These are phyloP conservation scores for Phytophthora foliorum DNA, from an alignment of 352 stramenopile genomes.

Conservation along the genomic window DNA sequence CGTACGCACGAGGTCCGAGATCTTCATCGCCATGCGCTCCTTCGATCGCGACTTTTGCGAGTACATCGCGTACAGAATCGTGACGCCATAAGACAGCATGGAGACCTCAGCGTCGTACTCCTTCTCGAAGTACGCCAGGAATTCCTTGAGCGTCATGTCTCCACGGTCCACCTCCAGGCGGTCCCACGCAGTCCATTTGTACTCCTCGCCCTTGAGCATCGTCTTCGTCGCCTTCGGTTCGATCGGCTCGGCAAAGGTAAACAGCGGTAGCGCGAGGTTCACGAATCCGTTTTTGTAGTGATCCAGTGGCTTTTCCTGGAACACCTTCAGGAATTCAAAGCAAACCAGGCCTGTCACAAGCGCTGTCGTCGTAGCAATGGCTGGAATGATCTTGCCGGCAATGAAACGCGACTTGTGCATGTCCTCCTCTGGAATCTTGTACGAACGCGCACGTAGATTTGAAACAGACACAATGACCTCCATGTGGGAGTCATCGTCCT, in stretches of 20 bases:
- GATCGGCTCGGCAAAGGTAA: conserved; percentile 98
- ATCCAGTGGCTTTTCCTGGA: conserved; percentile 92
- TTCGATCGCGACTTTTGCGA: conserved; percentile 89
- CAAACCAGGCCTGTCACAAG: conserved; percentile 99
- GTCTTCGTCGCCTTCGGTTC: conserved; percentile 93
- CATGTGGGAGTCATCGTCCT: conserved; percentile 99
- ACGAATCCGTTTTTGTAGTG: conserved; percentile 99
- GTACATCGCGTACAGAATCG: conserved; percentile 92
- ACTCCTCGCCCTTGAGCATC: conserved; percentile 96
- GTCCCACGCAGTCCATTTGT: conserved; percentile 99
- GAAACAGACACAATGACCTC: conserved; percentile 97
- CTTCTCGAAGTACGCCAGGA: conserved; percentile 96
- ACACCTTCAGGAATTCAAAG: conserved; percentile 98
- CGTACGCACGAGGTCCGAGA: conserved; percentile 95
- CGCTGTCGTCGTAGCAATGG: conserved; percentile 99
- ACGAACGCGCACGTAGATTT: conserved; percentile 98
- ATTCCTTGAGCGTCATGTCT: conserved; percentile 97
- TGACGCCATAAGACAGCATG: conserved; percentile 98
- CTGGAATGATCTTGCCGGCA: conserved; percentile 99
- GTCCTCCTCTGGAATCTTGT: conserved; percentile 98
- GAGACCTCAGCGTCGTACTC: conserved; percentile 98
- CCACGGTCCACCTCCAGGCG: conserved; percentile 95
- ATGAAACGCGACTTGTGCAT: conserved; percentile 99
- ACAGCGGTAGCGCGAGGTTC: conserved; percentile 98
- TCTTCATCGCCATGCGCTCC: conserved; percentile 97